phyloP scores from a whole-genome alignment of 2,329 filamentous ascomycete species.

The Pseudonectria buxi region DNA sequence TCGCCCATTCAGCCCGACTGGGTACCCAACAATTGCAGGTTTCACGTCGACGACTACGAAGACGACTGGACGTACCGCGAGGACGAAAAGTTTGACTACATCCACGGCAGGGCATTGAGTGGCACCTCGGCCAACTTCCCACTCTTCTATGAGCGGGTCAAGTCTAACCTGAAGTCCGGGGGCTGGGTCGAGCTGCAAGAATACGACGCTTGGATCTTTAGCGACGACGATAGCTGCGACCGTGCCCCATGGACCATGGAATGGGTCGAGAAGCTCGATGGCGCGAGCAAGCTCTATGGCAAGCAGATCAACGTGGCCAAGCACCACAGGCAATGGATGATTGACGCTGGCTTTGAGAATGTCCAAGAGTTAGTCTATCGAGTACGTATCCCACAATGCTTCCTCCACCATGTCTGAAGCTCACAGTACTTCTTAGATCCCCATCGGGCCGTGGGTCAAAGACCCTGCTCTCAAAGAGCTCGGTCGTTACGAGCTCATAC shows the following conservation, averaged over 20 bases:
- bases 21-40: constrained; percentile 56
- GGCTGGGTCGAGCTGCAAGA: constrained; percentile 34
- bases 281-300: constrained; percentile 29
- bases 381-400: constrained; percentile 2
- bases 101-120: constrained; percentile 30
- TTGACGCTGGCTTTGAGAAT: constrained; percentile 31
- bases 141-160: constrained; percentile 24
- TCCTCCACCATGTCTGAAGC: accelerated
- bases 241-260: constrained; percentile 32
- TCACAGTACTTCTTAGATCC: constrained; percentile 22
- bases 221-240: constrained; percentile 32
- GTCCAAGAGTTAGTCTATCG: constrained; percentile 18
- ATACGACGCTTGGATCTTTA: constrained; percentile 32
- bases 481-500: constrained; percentile 28
- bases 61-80: constrained; percentile 31
- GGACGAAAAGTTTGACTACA: constrained; percentile 29
- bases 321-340: constrained; percentile 32
- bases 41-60: constrained; percentile 60
- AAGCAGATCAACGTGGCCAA: constrained; percentile 33
- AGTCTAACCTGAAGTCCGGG: constrained; percentile 26
- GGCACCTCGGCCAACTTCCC: constrained; percentile 28
- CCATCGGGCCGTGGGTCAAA: constrained; percentile 33
- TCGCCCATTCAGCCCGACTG: constrained; percentile 49
- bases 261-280: constrained; percentile 31
- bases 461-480: constrained; percentile 30